Evolutionary conservation across 768 basidiomycete genomes (phyloP), one percentile per base, ranked within the genome.

Genomic region (Strobilomyces confusus): DNA sequence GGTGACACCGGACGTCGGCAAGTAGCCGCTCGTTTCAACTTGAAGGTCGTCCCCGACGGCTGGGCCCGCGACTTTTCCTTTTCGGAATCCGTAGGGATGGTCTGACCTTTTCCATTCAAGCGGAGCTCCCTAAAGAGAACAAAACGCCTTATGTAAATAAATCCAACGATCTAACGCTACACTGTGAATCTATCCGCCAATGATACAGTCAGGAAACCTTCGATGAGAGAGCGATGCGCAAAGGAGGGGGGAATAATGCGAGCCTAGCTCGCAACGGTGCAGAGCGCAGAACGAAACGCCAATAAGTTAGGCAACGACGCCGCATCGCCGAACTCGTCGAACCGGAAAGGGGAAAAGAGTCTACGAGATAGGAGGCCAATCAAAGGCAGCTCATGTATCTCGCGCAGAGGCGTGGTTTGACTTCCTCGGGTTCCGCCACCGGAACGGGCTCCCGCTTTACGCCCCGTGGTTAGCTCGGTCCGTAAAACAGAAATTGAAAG

Each of bases 121-220:
- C n/a, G n/a, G n/a, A n/a, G n/a, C n/a, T n/a, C n/a, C n/a, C n/a
- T n/a, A n/a, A n/a, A n/a, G n/a, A n/a, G n/a, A n/a, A n/a, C n/a
- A n/a, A n/a, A n/a, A n/a, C n/a, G n/a, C n/a, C n/a, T n/a, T n/a
- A n/a, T n/a, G n/a, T n/a, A n/a, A n/a, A n/a, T n/a, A n/a, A n/a
- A n/a, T n/a, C n/a, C n/a, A n/a, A n/a, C n/a, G n/a, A n/a, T n/a
- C n/a, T 69, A 69, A 9, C 0, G 36, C 62, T 70, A 68, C 69
- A 68, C n/a, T n/a, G n/a, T n/a, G 1, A 19, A 30, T 67, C 58
- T 70, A 67, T 25, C 42, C 15, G 17, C 22, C n/a, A 58, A 58
- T 33, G 22, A 59, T 60, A 67, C 59, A 70, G 29, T 49, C 51
- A 56, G 32, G 30, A 9, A 42, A 23, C 8, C 4, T 13, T 34